These are phyloP conservation scores for Metschnikowia cerradonensis DNA, from an alignment of 805 yeast species.

Conservation along the genomic window DNA sequence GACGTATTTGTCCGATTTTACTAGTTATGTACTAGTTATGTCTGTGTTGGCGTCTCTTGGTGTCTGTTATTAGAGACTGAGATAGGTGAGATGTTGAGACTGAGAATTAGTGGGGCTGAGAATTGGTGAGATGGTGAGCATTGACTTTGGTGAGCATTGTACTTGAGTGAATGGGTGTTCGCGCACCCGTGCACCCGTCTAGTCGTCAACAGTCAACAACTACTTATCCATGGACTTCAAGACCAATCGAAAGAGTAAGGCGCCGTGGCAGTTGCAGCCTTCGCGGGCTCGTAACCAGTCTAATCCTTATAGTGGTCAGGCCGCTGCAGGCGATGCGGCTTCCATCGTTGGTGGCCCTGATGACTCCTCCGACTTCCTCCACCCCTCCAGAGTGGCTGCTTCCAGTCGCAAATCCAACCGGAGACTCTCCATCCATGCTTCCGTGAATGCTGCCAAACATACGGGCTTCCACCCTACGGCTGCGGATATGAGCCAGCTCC, in stretches of 20 bases:
- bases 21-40: too few species aligned
- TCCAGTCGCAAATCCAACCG: constrained; percentile 12
- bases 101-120: too few species aligned
- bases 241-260: constrained; percentile 38
- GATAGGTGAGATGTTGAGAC: background rate
- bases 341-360: background rate
- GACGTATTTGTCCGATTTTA: too few species aligned
- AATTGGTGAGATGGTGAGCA: too few species aligned
- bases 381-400: constrained; percentile 11
- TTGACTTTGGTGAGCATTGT: too few species aligned
- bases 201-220: background rate
- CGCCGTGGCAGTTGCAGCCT: constrained; percentile 36
- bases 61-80: background rate
- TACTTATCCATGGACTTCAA: constrained; percentile 28
- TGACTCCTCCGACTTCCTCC: constrained; percentile 2
- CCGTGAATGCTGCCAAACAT: constrained; percentile 14
- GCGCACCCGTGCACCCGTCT: background rate
- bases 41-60: background rate
- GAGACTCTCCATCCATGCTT: constrained; percentile 19
- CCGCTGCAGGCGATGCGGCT: background rate
- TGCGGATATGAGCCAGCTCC: constrained; percentile 9
- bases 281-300: constrained; percentile 5
- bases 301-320: constrained; percentile 12
- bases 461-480: constrained; percentile 7
- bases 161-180: background rate